Evolutionary conservation across 2,329 filamentous ascomycete species (phyloP).

Genomic region (Sordariomycetes sp.): DNA sequence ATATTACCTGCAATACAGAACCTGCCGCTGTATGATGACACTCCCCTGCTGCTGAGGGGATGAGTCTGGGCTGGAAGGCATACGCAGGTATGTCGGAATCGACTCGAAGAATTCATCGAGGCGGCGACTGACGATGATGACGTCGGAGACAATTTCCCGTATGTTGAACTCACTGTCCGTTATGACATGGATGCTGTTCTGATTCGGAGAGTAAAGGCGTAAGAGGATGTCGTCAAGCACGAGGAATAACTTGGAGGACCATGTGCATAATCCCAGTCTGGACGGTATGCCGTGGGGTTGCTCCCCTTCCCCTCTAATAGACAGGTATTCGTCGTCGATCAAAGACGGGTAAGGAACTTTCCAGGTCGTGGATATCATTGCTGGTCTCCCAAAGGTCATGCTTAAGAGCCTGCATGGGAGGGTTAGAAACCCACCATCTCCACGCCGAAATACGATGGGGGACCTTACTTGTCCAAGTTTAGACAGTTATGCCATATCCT

Average conservation of each 20-base stretch:
- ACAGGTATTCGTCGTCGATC: constrained; percentile 2
- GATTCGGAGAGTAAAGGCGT: not conserved
- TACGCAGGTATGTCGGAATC: not conserved
- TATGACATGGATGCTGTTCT: not conserved
- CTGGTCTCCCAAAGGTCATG: constrained; percentile 1
- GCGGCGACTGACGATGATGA: not conserved
- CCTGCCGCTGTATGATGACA: not conserved
- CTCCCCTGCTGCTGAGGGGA: not conserved
- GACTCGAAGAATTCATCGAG: not conserved
- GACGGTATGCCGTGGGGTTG: not conserved
- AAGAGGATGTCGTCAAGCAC: constrained; percentile 1
- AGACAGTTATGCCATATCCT: not conserved
- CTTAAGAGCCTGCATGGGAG: not conserved
- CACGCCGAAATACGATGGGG: not conserved
- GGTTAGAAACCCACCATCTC: not conserved
- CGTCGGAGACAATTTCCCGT: not conserved
- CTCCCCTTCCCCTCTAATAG: not conserved
- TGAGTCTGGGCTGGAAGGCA: not conserved
- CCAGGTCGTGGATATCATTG: constrained; percentile 1
- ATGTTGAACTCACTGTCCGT: not conserved
- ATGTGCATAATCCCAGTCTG: not conserved
- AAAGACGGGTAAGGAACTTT: not conserved
- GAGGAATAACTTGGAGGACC: constrained; percentile 1
- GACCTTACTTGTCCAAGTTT: not conserved
- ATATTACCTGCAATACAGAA: not conserved